These are phyloP conservation scores for Malbranchea cinnamomea DNA, from an alignment of 2,329 filamentous ascomycete genomes.

Conservation along the genomic window DNA sequence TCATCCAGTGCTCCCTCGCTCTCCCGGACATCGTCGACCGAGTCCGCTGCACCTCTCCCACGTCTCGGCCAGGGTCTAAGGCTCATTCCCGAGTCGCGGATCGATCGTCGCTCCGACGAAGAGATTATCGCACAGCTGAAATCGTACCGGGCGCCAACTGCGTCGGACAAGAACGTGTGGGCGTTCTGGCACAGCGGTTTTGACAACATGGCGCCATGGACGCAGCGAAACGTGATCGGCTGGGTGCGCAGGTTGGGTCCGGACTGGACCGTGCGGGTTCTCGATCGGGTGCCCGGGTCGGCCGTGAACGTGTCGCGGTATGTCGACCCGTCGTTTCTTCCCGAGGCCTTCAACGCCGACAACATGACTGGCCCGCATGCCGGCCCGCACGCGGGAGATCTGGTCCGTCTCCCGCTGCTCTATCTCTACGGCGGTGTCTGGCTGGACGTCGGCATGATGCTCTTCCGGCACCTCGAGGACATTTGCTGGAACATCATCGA, in stretches of 20 bases:
- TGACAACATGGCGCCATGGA: constrained; percentile 23
- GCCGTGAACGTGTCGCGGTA: constrained; percentile 17
- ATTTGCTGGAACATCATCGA: constrained; percentile 30
- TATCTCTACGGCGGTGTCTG: constrained; percentile 30
- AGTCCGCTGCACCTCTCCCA: too few species aligned
- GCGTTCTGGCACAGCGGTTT: constrained; percentile 29
- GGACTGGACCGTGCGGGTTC: constrained; percentile 28
- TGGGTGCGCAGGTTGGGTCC: constrained; percentile 30
- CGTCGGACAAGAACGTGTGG: constrained; percentile 23
- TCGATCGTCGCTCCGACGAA: constrained; percentile 1
- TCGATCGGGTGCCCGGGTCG: constrained; percentile 25
- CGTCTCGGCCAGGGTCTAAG: background rate
- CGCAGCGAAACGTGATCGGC: constrained; percentile 24
- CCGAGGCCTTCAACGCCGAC: constrained; percentile 6
- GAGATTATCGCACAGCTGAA: constrained; percentile 4
- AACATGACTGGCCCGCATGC: constrained; percentile 9
- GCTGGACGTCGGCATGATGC: constrained; percentile 30
- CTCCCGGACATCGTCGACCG: too few species aligned
- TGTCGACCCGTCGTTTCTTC: constrained; percentile 4
- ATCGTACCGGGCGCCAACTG: constrained; percentile 1
- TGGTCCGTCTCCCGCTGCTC: constrained; percentile 18
- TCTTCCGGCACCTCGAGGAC: constrained; percentile 27
- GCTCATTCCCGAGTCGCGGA: background rate
- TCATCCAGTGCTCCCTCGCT: too few species aligned
- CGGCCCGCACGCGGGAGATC: constrained; percentile 10